Evolutionary conservation across 225 moss, liverwort and hornwort genomes (phyloP).

Genomic region (Takakia lepidozioides): DNA sequence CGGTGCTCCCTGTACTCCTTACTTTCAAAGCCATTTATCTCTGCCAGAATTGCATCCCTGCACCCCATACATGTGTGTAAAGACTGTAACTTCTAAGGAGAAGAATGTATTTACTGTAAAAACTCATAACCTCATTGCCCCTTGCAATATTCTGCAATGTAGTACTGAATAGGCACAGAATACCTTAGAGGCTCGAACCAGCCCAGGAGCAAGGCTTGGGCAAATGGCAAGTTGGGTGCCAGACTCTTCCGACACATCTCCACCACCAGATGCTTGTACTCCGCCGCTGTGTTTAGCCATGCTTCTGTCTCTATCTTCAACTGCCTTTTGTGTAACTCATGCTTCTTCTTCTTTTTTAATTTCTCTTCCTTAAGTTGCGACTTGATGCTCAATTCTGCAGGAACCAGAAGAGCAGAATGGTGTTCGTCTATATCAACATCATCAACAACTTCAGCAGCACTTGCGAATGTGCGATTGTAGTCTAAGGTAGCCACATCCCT

Average conservation of each 20-base stretch:
- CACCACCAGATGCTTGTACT: constrained; percentile 64
- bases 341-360: constrained; percentile 15
- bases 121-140: no score
- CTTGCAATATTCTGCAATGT: background rate
- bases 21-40: constrained; percentile 34
- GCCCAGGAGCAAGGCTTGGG: constrained; percentile 71
- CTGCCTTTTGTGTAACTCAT: constrained; percentile 45
- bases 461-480: constrained; percentile 39
- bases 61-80: no score
- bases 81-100: no score
- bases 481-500: constrained; percentile 17
- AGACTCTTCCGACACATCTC: constrained; percentile 96
- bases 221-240: constrained; percentile 83
- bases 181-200: constrained; percentile 97
- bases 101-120: no score
- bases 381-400: no score
- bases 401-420: constrained; percentile 12
- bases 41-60: constrained; percentile 71
- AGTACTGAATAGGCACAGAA: background rate
- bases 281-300: constrained; percentile 65
- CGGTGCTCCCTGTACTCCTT: constrained; percentile 42
- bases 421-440: constrained; percentile 26
- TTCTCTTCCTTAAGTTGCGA: constrained; percentile 13
- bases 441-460: constrained; percentile 28
- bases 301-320: constrained; percentile 66